Base-by-base conservation (phyloP, 164 flowering plant genomes). In the Tinospora cordifolia region DNA sequence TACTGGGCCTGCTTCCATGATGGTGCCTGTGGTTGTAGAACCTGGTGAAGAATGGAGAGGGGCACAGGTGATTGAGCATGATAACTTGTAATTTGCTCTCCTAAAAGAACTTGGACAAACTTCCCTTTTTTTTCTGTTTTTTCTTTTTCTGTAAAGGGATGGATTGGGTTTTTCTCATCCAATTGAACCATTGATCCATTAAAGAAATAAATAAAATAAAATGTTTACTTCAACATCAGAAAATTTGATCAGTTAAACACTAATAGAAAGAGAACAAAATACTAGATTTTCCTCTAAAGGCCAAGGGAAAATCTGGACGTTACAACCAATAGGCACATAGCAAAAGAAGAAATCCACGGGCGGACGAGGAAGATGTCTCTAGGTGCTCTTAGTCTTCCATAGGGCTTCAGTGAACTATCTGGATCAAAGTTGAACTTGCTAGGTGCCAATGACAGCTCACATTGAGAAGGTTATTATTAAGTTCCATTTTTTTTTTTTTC, bases 1-100 rank as follows among this genome's bases (percentile, higher is more conserved):
- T 81, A 89, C 93, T 3, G 97, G 98, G 41, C 93, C 95, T 67
- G 97, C 95, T 54, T 81, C 95, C 58, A 82, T 90, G 87, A 63
- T 93, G 78, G 92, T 85, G 22, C 97, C 97, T 51, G 81, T 89
- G 60, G 83, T 79, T 39, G 79, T 88, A 70, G 83, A 87, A 26
- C 89, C 96, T 30, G 92, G 89, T 62, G 93, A 93, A 69, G 83
- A 71, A 8, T 90, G 96, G 98, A 83, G 81, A 82, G 98, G 96
- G 66, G 98, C 98, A 49, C 91, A 83, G 65, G 86, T 89, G 30
- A 84, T 92, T 73, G 91, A 92, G 78, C 98, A 92, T 74, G 98
- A 93, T 72, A 93, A 90, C 77, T 78, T 90, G 85, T 89, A 84
- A 81, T 66, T 75, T 72, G 19, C 64, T 49, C 27, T 63, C 60